phyloP scores from a whole-genome alignment of 2,329 filamentous ascomycete genomes.

The Pseudocercospora macadamiae region DNA sequence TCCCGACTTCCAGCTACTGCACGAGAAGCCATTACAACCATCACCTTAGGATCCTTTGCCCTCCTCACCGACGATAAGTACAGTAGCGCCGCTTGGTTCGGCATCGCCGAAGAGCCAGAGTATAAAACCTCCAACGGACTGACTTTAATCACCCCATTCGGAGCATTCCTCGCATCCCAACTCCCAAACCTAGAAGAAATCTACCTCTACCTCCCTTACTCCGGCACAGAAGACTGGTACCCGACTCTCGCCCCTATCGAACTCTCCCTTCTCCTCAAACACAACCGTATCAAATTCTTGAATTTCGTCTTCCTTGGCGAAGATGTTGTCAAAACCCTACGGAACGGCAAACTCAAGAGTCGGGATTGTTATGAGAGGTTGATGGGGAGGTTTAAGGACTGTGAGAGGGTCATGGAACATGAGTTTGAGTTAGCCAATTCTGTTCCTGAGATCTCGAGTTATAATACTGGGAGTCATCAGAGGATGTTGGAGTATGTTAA shows the following conservation, averaged over 20 bases:
- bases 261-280: conserved; percentile 11
- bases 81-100: conserved; percentile 5
- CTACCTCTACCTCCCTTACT: conserved; percentile 5
- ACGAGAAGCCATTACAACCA: not conserved
- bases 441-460: not conserved
- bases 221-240: conserved; percentile 7
- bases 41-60: not conserved
- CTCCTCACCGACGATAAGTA: conserved; percentile 1
- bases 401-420: conserved; percentile 8
- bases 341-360: not conserved
- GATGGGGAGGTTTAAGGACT: conserved; percentile 9
- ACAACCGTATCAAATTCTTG: not conserved
- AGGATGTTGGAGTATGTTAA: conserved; percentile 7
- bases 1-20: not conserved
- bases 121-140: conserved; percentile 2
- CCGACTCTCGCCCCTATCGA: not conserved
- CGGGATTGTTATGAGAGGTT: conserved; percentile 10
- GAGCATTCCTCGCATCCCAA: conserved; percentile 3
- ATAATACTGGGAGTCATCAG: not conserved
- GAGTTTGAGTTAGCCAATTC: conserved; percentile 1
- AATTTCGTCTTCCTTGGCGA: conserved; percentile 9
- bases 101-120: not conserved
- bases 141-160: conserved; percentile 6
- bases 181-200: not conserved
- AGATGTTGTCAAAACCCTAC: not conserved